phyloP scores from a whole-genome alignment of 2,329 filamentous ascomycete species.

The Coleophoma crateriformis region DNA sequence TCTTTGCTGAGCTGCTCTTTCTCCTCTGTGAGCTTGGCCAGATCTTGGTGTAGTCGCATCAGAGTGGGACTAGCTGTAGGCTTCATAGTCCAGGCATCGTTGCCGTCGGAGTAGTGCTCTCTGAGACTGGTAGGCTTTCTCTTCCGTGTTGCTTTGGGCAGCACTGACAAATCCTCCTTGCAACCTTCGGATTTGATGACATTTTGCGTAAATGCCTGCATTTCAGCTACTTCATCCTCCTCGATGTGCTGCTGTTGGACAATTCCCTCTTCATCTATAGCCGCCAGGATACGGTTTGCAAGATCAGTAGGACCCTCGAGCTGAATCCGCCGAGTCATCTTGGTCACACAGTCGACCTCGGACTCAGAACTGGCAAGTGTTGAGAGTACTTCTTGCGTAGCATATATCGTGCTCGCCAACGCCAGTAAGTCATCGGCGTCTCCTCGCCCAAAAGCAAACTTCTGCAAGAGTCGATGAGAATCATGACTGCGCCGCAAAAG shows the following conservation, averaged over 20 bases:
- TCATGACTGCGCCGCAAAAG: conserved; percentile 75
- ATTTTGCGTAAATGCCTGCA: conserved; percentile 68
- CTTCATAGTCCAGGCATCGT: conserved; percentile 60
- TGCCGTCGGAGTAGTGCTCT: conserved; percentile 56
- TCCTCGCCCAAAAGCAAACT: conserved; percentile 88
- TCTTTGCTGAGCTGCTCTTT: conserved; percentile 54
- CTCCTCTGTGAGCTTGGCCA: conserved; percentile 54
- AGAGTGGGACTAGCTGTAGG: conserved; percentile 63
- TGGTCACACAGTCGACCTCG: conserved; percentile 31
- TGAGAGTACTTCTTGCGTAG: conserved; percentile 60
- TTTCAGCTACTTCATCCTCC: conserved; percentile 63
- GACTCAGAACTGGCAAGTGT: conserved; percentile 31
- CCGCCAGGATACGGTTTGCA: conserved; percentile 63
- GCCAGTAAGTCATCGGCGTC: conserved; percentile 85
- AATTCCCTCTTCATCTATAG: conserved; percentile 93
- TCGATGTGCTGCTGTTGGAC: conserved; percentile 72
- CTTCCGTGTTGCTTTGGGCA: conserved; percentile 31
- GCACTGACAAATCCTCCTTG: conserved; percentile 46
- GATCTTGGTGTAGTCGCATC: conserved; percentile 58
- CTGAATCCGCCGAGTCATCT: conserved; percentile 52
- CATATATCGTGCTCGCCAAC: conserved; percentile 73
- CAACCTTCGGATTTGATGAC: conserved; percentile 62
- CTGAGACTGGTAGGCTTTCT: conserved; percentile 41
- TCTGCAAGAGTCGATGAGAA: conserved; percentile 84
- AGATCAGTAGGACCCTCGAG: conserved; percentile 63